Base-by-base conservation (phyloP, 2,329 filamentous ascomycete genomes). In the Parastagonospora nodorum region DNA sequence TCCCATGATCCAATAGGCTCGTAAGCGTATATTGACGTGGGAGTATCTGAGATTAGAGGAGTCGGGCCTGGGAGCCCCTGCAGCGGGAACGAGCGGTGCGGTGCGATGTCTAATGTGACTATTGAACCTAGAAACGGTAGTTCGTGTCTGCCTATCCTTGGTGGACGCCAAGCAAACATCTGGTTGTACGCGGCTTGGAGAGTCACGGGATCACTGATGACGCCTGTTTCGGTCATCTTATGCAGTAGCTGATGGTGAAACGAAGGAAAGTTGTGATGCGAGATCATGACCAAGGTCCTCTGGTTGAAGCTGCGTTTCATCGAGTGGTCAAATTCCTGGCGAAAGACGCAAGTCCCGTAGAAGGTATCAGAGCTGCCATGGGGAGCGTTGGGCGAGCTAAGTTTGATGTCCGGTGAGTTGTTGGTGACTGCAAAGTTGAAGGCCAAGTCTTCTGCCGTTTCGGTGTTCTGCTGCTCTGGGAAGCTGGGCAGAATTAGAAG, bases 361-460 rank as follows among this genome's bases (percentile, higher is more conserved):
- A 77, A 66, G 12, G 62, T 63, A 38, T 58, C 66, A 9, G 69
- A 51, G 49, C 71, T 76, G 28, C 73, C 74, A 59, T 75, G 60
- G n/a, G 73, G 74, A 12, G 70, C 53, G 39, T 68, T 67, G 12
- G 74, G 73, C 11, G 73, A 75, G 42, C 50, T 66, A 8, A 76
- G 58, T 27, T 55, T 83, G 38, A 89, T 83, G 53, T 88, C 85
- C 3, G 86, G 86, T 8, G 74, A 76, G 55, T 74, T 72, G 55
- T 77, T 76, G 45, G 60, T 65, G 36, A 76, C 66, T 42, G 70
- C 68, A 53, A 75, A 77, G 51, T 74, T 70, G 61, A 76, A 77
- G 5, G 63, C 56, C 9, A 76, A 56, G 51, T 75, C 74, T 39
- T 72, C 68, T 10, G 64, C 64, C 0, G 70, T 73, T 45, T 77